Conservation (phyloP, 164 flowering plant species). For the Annona squamosa region DNA sequence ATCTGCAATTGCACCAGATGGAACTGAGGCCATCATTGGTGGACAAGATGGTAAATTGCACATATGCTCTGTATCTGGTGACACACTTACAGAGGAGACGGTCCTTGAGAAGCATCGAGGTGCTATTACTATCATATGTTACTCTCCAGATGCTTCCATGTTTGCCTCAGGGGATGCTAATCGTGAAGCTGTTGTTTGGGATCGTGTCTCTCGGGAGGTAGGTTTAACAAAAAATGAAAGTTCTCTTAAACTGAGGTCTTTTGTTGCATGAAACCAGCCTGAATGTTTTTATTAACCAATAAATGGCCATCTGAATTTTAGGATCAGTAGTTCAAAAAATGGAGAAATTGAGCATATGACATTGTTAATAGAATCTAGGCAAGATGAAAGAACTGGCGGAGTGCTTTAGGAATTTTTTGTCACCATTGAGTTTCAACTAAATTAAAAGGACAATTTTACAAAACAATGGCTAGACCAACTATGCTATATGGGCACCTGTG, state of each 20-base stretch:
- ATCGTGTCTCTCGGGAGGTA: constrained; percentile 75
- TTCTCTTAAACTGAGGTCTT: neutral
- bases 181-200: constrained; percentile 96
- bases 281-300: no score
- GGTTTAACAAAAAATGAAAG: neutral
- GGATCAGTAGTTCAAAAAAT: no score
- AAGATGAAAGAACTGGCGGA: no score
- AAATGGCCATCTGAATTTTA: no score
- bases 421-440: no score
- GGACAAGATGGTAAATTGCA: constrained; percentile 92
- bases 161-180: constrained; percentile 85
- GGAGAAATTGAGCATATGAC: no score
- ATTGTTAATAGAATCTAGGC: no score
- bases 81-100: constrained; percentile 66
- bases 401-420: no score
- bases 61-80: constrained; percentile 63
- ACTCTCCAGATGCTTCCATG: constrained; percentile 90
- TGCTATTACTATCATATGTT: constrained; percentile 71
- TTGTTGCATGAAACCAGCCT: no score
- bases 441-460: no score
- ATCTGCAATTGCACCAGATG: constrained; percentile 74
- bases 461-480: no score
- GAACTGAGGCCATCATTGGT: constrained; percentile 84
- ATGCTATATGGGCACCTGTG: no score
- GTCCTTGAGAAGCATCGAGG: constrained; percentile 94